These are phyloP conservation scores for Saccharomycopsis hybrid DNA, from an alignment of 1,139 yeast genomes.

Conservation along the genomic window DNA sequence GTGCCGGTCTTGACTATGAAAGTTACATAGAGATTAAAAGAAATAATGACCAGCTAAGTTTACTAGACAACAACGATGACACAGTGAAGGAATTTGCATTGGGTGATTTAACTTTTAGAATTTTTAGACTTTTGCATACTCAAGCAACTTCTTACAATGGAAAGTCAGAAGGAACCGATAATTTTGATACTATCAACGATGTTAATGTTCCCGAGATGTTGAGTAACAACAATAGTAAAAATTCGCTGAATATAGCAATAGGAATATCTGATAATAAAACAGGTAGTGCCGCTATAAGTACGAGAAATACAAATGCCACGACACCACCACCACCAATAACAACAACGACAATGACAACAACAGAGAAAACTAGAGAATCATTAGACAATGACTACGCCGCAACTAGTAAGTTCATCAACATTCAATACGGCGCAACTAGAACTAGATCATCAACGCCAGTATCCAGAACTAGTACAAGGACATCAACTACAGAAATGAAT, in stretches of 20 bases:
- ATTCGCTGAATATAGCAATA: background rate
- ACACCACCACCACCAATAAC: no score
- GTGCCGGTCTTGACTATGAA: constrained; percentile 3
- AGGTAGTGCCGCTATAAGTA: no score
- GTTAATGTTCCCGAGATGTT: background rate
- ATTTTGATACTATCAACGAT: no score
- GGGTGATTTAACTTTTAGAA: constrained; percentile 12
- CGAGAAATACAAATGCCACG: no score
- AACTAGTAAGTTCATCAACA: no score
- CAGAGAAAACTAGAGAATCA: background rate
- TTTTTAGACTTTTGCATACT: constrained; percentile 12
- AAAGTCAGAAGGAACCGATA: no score
- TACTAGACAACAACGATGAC: constrained; percentile 9
- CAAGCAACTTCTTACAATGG: background rate
- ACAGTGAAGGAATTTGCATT: constrained; percentile 8
- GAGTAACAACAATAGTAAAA: background rate
- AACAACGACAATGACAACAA: no score
- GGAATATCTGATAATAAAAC: background rate
- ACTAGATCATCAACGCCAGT: background rate
- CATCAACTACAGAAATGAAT: background rate
- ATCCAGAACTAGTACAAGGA: background rate
- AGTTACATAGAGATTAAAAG: constrained; percentile 12
- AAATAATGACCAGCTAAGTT: constrained; percentile 4
- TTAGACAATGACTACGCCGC: no score
- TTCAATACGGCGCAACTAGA: no score